Evolutionary conservation across 495 filamentous ascomycete species (phyloP).

Genomic region (Tuber umbilicatum): DNA sequence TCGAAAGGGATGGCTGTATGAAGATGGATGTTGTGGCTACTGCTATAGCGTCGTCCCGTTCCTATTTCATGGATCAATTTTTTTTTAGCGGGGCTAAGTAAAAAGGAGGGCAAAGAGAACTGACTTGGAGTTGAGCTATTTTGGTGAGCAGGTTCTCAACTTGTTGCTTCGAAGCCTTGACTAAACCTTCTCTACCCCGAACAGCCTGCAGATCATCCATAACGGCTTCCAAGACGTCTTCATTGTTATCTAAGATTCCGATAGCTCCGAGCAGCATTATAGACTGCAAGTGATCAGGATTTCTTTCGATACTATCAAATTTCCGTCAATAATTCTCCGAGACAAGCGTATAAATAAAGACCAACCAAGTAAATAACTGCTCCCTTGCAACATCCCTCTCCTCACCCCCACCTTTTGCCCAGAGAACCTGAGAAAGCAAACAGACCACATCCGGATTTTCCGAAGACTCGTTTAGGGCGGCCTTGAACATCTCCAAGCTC

Average conservation of each 20-base stretch:
- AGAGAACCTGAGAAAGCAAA: conserved; percentile 80
- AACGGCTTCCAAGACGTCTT: conserved; percentile 72
- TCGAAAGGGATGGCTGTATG: conserved; percentile 64
- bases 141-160: conserved; percentile 54
- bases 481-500: conserved; percentile 71
- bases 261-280: conserved; percentile 75
- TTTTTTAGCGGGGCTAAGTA: conserved; percentile 45
- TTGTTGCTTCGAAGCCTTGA: conserved; percentile 45
- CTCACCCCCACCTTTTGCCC: conserved; percentile 75
- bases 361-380: conserved; percentile 56
- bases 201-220: conserved; percentile 66
- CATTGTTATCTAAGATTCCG: conserved; percentile 69
- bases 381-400: conserved; percentile 69
- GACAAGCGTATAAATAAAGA: background rate
- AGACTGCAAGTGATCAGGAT: conserved; percentile 68
- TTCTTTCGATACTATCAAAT: conserved; percentile 52
- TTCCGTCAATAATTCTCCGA: conserved; percentile 12
- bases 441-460: conserved; percentile 79
- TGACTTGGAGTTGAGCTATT: conserved; percentile 49
- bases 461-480: conserved; percentile 70
- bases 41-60: conserved; percentile 43
- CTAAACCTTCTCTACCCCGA: conserved; percentile 53
- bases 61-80: conserved; percentile 40
- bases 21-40: conserved; percentile 67
- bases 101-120: conserved; percentile 48